These are phyloP conservation scores for Phytophthora crassamura DNA, from an alignment of 352 stramenopile species.

Conservation along the genomic window DNA sequence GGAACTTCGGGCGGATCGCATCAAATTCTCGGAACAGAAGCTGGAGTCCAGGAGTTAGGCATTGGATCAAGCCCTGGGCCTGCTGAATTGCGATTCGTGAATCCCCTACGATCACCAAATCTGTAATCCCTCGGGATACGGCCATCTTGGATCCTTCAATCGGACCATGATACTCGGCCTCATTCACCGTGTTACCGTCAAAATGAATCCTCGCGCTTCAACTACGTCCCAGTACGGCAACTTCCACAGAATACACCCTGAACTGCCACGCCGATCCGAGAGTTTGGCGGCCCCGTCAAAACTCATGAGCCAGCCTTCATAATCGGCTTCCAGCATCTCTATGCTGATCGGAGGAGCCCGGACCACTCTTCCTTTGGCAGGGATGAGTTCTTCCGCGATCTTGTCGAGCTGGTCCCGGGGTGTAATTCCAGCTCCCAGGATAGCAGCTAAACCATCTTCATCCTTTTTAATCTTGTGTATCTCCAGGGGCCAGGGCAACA, in stretches of 20 bases:
- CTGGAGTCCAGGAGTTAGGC: background rate
- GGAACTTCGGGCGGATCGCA: background rate
- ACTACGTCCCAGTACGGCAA: too few species aligned
- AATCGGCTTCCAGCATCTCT: too few species aligned
- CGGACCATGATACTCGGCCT: too few species aligned
- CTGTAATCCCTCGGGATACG: background rate
- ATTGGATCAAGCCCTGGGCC: slow-evolving; percentile 1
- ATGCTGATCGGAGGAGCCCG: too few species aligned
- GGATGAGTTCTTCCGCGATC: slow-evolving; percentile 2
- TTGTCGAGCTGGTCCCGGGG: slow-evolving; percentile 1
- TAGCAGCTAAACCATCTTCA: slow-evolving; percentile 8
- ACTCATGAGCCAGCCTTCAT: too few species aligned
- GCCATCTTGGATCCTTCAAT: too few species aligned
- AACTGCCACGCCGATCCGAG: too few species aligned
- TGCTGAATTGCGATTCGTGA: background rate
- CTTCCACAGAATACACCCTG: too few species aligned
- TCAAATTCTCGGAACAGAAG: background rate
- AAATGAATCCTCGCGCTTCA: too few species aligned
- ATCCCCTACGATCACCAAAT: background rate
- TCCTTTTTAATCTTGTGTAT: slow-evolving; percentile 2
- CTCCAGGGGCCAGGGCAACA: background rate
- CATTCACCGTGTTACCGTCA: too few species aligned
- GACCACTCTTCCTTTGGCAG: too few species aligned
- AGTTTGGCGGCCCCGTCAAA: too few species aligned
- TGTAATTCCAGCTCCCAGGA: slow-evolving; percentile 9